phyloP scores from a whole-genome alignment of 352 stramenopile genomes.

The Pythium sp. region DNA sequence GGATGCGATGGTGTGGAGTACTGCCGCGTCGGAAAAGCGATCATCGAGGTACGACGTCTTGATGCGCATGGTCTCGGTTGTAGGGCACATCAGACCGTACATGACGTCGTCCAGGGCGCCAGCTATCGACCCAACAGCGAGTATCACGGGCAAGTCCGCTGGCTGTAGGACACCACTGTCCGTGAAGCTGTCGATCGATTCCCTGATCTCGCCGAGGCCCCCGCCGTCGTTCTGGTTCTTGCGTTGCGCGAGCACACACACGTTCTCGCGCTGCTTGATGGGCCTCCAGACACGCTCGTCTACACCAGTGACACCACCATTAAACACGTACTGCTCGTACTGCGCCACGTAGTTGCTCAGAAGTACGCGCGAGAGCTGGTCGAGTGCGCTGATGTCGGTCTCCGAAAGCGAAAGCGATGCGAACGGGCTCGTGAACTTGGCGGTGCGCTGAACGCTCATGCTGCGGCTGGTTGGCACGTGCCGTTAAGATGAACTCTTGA shows the following conservation, averaged over 20 bases:
- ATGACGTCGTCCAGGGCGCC: constrained; percentile 20
- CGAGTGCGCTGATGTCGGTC: neutral
- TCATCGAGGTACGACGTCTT: constrained; percentile 10
- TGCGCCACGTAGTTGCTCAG: neutral
- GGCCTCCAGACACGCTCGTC: neutral
- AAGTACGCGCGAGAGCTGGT: constrained; percentile 6
- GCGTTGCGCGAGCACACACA: neutral
- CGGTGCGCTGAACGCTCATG: too few relatives aligned
- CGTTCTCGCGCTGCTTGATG: neutral
- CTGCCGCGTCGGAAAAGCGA: neutral
- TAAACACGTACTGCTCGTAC: constrained; percentile 1
- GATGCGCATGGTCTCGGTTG: constrained; percentile 4
- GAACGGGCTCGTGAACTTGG: constrained; percentile 14
- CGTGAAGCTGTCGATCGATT: neutral
- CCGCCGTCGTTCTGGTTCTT: neutral
- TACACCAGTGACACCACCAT: neutral
- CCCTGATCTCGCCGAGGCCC: neutral
- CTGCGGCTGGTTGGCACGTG: too few relatives aligned
- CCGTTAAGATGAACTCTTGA: too few relatives aligned
- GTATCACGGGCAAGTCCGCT: constrained; percentile 10
- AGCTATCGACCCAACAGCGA: neutral
- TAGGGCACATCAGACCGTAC: constrained; percentile 12
- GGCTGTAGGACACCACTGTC: neutral
- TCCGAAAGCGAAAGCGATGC: constrained; percentile 9
- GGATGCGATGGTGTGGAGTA: constrained; percentile 1